These are phyloP conservation scores for Torulaspora globosa DNA, from an alignment of 1,139 yeast species.

Conservation along the genomic window DNA sequence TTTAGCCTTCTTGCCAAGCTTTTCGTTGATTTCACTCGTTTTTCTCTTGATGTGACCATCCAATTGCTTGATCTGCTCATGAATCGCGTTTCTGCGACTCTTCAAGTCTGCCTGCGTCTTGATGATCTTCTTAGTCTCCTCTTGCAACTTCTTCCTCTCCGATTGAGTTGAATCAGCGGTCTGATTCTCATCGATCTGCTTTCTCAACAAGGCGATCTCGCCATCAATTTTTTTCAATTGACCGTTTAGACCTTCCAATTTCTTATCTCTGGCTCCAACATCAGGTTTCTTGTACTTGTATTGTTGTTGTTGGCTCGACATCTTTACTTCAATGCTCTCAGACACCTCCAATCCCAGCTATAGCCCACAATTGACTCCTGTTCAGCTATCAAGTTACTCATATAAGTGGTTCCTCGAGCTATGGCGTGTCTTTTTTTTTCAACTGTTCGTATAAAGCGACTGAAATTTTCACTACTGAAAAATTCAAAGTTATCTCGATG, in stretches of 20 bases:
- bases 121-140: constrained; percentile 60
- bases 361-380: constrained; percentile 1
- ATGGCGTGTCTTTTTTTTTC: constrained; percentile 4
- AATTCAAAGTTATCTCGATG: neutral
- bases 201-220: constrained; percentile 35
- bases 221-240: constrained; percentile 69
- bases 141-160: constrained; percentile 61
- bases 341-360: neutral
- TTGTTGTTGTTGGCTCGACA: constrained; percentile 9
- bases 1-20: constrained; percentile 41
- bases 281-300: constrained; percentile 66
- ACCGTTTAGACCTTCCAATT: constrained; percentile 55
- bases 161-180: constrained; percentile 44
- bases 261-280: constrained; percentile 52
- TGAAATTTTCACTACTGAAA: neutral
- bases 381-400: neutral
- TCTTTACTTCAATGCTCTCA: neutral
- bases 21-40: constrained; percentile 62
- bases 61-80: constrained; percentile 66
- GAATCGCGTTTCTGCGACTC: constrained; percentile 60
- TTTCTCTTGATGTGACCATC: constrained; percentile 75
- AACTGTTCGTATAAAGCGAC: neutral
- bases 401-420: neutral
- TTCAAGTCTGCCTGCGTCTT: constrained; percentile 69
- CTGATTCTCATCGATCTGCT: constrained; percentile 38